A percentile compares a stretch with the other conserved stretches of the same genome.
Evolutionary conservation across 179 eudicot genomes (phyloP).

Genomic region (Silene vulgaris): DNA sequence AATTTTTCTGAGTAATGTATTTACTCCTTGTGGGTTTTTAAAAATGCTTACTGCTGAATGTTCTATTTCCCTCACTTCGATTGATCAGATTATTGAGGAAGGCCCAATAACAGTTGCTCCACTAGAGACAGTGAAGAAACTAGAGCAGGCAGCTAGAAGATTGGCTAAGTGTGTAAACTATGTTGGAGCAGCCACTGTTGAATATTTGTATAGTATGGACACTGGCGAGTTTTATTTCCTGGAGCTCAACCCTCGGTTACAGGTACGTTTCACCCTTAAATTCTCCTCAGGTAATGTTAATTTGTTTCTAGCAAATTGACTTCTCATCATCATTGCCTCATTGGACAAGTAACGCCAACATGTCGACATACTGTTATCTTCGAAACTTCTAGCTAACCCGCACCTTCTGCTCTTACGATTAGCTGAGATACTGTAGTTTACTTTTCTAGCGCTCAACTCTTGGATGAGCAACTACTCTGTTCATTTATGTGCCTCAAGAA

Average conservation of each 20-base stretch:
- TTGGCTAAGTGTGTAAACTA: conserved; percentile 85
- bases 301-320: not conserved
- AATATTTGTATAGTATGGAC: conserved; percentile 95
- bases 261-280: conserved; percentile 43
- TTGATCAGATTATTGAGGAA: conserved; percentile 87
- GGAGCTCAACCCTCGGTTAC: conserved; percentile 95
- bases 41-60: not conserved
- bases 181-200: conserved; percentile 98
- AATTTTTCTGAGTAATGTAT: not conserved
- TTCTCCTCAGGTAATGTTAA: not conserved
- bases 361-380: too few relatives aligned
- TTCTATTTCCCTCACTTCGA: conserved; percentile 9
- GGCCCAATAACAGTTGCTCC: conserved; percentile 99
- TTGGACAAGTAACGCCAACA: too few relatives aligned
- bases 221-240: conserved; percentile 93
- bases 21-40: not conserved
- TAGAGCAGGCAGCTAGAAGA: conserved; percentile 99
- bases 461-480: too few relatives aligned
- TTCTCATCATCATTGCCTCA: not conserved
- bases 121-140: conserved; percentile 61
- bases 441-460: too few relatives aligned
- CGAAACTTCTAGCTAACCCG: too few relatives aligned
- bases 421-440: too few relatives aligned
- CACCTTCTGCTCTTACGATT: too few relatives aligned
- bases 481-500: too few relatives aligned